Conservation (phyloP, 1,139 yeast species). For the Lodderomyces theae region DNA sequence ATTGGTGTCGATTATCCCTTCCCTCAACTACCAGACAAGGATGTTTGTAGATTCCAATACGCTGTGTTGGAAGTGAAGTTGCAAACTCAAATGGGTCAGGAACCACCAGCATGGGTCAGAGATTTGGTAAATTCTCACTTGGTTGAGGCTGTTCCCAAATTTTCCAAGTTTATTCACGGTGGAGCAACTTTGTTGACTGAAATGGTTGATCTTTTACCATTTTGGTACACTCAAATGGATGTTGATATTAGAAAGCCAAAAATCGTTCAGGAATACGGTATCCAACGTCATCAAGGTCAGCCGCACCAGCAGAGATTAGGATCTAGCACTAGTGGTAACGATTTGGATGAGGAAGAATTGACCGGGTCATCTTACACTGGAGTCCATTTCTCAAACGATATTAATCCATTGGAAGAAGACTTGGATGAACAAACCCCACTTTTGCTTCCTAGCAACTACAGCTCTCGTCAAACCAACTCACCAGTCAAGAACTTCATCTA, state of each 20-base stretch:
- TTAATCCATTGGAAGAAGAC: slow-evolving; percentile 49
- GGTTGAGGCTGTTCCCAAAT: slow-evolving; percentile 97
- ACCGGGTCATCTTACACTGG: slow-evolving; percentile 39
- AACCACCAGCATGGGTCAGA: slow-evolving; percentile 96
- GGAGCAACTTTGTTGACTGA: slow-evolving; percentile 86
- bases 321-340: slow-evolving; percentile 48
- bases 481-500: slow-evolving; percentile 33
- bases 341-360: slow-evolving; percentile 46
- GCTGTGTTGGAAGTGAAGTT: slow-evolving; percentile 95
- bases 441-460: slow-evolving; percentile 37
- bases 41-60: slow-evolving; percentile 90
- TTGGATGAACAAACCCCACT: slow-evolving; percentile 44
- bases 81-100: slow-evolving; percentile 97
- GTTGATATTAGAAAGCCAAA: slow-evolving; percentile 91
- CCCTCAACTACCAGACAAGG: slow-evolving; percentile 75
- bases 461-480: slow-evolving; percentile 24
- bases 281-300: slow-evolving; percentile 25
- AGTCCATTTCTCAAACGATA: slow-evolving; percentile 47
- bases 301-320: slow-evolving; percentile 19
- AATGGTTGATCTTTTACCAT: slow-evolving; percentile 78
- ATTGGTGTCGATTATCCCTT: slow-evolving; percentile 98
- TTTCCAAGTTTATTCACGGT: slow-evolving; percentile 95
- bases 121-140: slow-evolving; percentile 87
- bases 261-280: slow-evolving; percentile 62
- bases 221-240: slow-evolving; percentile 98